phyloP scores from a whole-genome alignment of 345 rosid species.

The Corchorus capsularis region DNA sequence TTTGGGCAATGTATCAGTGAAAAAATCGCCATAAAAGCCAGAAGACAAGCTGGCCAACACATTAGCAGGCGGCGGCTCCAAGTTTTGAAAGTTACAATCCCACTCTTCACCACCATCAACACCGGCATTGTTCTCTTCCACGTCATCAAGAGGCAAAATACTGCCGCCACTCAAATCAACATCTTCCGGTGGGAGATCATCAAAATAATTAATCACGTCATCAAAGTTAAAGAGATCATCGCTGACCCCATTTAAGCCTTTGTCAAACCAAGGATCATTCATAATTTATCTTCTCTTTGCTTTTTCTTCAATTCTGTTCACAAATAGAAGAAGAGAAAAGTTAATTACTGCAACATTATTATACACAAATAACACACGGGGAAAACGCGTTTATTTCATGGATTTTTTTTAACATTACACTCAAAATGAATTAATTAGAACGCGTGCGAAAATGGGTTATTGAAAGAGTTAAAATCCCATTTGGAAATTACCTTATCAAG shows the following conservation, averaged over 20 bases:
- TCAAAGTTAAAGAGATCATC: slow-evolving; percentile 74
- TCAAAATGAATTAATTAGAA: slow-evolving; percentile 5
- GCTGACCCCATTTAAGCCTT: slow-evolving; percentile 44
- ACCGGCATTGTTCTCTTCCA: background rate
- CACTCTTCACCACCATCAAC: slow-evolving; percentile 48
- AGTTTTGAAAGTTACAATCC: slow-evolving; percentile 58
- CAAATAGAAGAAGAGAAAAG: background rate
- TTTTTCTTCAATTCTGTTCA: slow-evolving; percentile 23
- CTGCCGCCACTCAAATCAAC: slow-evolving; percentile 54
- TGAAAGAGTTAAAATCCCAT: background rate
- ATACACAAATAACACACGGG: background rate
- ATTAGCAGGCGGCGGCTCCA: slow-evolving; percentile 69
- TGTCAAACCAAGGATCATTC: slow-evolving; percentile 60
- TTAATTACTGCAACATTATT: background rate
- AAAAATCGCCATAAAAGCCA: slow-evolving; percentile 32
- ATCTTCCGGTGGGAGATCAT: slow-evolving; percentile 69
- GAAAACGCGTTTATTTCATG: background rate
- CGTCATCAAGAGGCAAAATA: slow-evolving; percentile 14
- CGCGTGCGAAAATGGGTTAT: background rate
- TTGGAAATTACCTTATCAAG: background rate
- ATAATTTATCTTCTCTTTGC: slow-evolving; percentile 16
- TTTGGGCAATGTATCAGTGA: slow-evolving; percentile 28
- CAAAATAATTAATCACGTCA: slow-evolving; percentile 51
- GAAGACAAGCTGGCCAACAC: slow-evolving; percentile 48
- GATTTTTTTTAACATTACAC: background rate